Conservation (phyloP, 2,329 filamentous ascomycete species). For the Colletotrichum truncatum region DNA sequence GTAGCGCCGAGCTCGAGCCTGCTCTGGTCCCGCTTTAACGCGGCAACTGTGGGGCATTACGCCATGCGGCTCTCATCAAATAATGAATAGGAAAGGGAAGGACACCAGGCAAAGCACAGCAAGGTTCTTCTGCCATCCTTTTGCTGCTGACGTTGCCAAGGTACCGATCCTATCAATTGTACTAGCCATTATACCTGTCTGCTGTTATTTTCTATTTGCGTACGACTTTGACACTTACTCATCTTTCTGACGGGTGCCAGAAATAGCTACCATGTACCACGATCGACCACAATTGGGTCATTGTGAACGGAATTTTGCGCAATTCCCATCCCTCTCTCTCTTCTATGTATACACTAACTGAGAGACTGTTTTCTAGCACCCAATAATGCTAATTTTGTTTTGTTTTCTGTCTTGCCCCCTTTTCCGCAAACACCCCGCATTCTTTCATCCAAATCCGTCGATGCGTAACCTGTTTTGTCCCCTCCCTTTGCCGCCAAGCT, state of each 20-base stretch:
- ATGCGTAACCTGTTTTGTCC: constrained; percentile 2
- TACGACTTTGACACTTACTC: neutral
- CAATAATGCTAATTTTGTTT: too few species aligned
- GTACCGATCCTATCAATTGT: neutral
- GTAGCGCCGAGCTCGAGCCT: constrained; percentile 1
- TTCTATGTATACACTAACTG: too few species aligned
- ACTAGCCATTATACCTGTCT: neutral
- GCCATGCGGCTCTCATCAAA: constrained; percentile 29
- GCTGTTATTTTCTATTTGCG: neutral
- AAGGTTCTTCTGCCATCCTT: neutral
- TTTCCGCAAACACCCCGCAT: neutral
- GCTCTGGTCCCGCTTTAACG: constrained; percentile 1
- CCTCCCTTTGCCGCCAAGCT: constrained; percentile 1
- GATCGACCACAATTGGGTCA: constrained; percentile 23
- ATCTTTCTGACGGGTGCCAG: neutral
- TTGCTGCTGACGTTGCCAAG: neutral
- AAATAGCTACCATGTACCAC: neutral
- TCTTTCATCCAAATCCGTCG: neutral
- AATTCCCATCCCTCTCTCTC: constrained; percentile 13
- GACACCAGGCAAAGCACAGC: too few species aligned
- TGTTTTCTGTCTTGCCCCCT: neutral
- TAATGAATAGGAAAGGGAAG: neutral
- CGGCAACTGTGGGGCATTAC: constrained; percentile 27
- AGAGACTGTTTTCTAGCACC: too few species aligned
- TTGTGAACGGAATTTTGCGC: constrained; percentile 3